Evolutionary conservation across 1,284 basidiomycete genomes (phyloP), one percentile per base, ranked within the genome.

Genomic region (Schizophyllum amplum): DNA sequence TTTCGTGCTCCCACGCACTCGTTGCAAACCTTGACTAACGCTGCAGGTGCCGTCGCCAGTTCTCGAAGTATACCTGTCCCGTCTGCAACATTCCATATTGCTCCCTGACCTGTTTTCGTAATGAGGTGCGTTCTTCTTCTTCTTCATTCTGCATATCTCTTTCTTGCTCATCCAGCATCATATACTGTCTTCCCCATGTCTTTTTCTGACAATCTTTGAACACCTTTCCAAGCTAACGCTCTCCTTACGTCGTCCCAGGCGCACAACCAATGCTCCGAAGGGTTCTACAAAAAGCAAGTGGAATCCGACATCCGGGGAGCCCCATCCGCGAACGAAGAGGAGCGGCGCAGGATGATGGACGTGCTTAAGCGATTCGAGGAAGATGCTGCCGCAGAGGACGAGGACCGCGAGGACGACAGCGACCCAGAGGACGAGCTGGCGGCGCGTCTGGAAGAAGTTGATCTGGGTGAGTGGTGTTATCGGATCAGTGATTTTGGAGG

Each of bases 31-130:
- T 42, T 42, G 48, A 50, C 48, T 50, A 22, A 50, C 48, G 20
- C 48, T 20, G 11, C 60, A 92, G 90, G 67, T 92, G 90, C 72
- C 76, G 76, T 47, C 77, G 84, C 64, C 87, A 90, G 66, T 78
- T 89, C 62, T 80, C 86, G 7, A 83, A 82, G 65, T 93, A 93
- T 68, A 86, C 83, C 0, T 93, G 90, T 62, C 86, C 91, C 24
- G 75, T 74, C 20, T 93, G 91, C 72, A 92, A 92, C 65, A 71
- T 87, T 15, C 79, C 80, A 0, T 92, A 92, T 64, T 93, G 90
- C 70, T 88, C 87, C 17, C 68, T 92, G 47, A 73, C 75, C 13
- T 93, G 90, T 68, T 93, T 90, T 70, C 82, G 85, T 33, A 85
- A 86, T 25, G 75, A 83, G 71, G 87, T 85, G 67, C 57, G 78